Conservation (phyloP, 352 stramenopile species). For the Peronospora destructor region DNA sequence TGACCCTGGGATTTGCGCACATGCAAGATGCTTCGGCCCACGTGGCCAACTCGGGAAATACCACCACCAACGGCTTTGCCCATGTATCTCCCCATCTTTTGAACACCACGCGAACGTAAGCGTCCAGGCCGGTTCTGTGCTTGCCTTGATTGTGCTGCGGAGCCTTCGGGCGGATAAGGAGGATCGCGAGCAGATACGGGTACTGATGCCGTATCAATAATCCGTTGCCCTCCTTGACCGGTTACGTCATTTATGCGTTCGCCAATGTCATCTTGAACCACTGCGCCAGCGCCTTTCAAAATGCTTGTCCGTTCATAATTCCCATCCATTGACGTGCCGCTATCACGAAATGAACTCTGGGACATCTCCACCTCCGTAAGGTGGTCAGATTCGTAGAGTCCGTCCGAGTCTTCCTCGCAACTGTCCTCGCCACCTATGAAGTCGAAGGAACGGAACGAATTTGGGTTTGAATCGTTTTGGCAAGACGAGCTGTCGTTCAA, state of each 20-base stretch:
- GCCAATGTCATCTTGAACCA: conserved; percentile 17
- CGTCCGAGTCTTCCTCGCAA: conserved; percentile 62
- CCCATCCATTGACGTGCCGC: conserved; percentile 21
- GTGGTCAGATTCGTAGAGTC: conserved; percentile 62
- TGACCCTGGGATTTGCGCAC: conserved; percentile 44
- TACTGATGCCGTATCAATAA: conserved; percentile 10
- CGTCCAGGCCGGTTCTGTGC: conserved; percentile 17
- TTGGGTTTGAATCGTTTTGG: conserved; percentile 34
- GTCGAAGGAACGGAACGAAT: conserved; percentile 63
- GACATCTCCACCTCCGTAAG: conserved; percentile 69
- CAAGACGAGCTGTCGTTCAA: conserved; percentile 76
- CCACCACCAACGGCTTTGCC: conserved; percentile 68
- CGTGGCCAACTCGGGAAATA: conserved; percentile 73
- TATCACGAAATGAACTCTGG: conserved; percentile 44
- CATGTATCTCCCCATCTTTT: conserved; percentile 75
- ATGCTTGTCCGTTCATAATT: conserved; percentile 30
- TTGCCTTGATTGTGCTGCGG: conserved; percentile 8
- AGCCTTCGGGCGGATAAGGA: conserved; percentile 18
- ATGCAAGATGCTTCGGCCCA: conserved; percentile 71
- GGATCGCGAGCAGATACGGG: conserved; percentile 17
- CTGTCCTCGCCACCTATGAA: conserved; percentile 81
- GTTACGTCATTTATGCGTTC: conserved; percentile 10
- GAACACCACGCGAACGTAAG: conserved; percentile 42
- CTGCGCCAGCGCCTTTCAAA: conserved; percentile 19
- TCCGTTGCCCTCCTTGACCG: conserved; percentile 8